Percentiles rank a stretch among this genome's conserved stretches.
Evolutionary conservation across 2,329 filamentous ascomycete species (phyloP).

Genomic region (Calonectria hongkongensis): DNA sequence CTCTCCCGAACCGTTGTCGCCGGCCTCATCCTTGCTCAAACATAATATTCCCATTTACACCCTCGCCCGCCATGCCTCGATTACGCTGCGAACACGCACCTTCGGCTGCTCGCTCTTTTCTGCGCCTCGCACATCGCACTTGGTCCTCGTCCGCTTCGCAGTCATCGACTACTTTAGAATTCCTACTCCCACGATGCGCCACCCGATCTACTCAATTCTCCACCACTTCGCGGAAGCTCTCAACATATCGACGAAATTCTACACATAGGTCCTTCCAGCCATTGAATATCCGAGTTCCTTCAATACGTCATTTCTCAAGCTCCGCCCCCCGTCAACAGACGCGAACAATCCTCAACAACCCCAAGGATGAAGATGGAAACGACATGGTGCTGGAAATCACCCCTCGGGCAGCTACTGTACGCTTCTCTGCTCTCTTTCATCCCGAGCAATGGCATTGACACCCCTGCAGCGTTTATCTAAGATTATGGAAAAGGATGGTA

Average conservation of each 20-base stretch:
- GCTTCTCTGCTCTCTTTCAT: conserved; percentile 37
- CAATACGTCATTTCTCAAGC: conserved; percentile 60
- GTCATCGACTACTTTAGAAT: conserved; percentile 59
- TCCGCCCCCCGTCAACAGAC: conserved; percentile 65
- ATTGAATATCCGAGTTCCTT: conserved; percentile 30
- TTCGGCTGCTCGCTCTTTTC: conserved; percentile 63
- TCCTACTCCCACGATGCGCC: conserved; percentile 62
- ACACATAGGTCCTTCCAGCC: conserved; percentile 16
- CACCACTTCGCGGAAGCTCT: neutral
- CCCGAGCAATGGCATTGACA: conserved; percentile 38
- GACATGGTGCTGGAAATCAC: conserved; percentile 90
- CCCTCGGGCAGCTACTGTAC: conserved; percentile 85
- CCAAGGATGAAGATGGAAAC: conserved; percentile 88
- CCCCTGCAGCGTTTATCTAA: conserved; percentile 79
- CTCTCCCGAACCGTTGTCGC: neutral
- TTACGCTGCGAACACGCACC: conserved; percentile 63
- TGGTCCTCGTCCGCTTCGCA: conserved; percentile 53
- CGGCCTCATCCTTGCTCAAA: neutral
- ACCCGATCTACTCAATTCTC: conserved; percentile 30
- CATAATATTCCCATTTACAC: conserved; percentile 23
- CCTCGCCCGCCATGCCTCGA: conserved; percentile 56
- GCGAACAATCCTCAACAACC: conserved; percentile 79
- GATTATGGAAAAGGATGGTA: conserved; percentile 83
- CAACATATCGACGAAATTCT: conserved; percentile 12
- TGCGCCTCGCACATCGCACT: conserved; percentile 63